Conservation (phyloP, 2,329 filamentous ascomycete species). For the Claviceps maximensis region DNA sequence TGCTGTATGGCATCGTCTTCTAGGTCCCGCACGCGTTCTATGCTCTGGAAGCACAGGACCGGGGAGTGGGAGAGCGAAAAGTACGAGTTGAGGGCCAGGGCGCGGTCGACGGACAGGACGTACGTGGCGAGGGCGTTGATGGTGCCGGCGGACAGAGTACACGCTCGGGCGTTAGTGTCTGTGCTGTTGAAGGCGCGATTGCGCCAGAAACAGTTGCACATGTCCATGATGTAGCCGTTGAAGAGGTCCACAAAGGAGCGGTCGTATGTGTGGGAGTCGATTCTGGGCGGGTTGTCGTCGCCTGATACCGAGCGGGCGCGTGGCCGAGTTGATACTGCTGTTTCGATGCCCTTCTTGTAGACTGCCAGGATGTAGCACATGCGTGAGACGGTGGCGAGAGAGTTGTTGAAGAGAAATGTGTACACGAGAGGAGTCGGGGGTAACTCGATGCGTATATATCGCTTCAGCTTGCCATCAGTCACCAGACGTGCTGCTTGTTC, state of each 20-base stretch:
- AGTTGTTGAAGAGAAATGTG: conserved; percentile 52
- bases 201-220: conserved; percentile 75
- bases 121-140: conserved; percentile 34
- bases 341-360: conserved; percentile 65
- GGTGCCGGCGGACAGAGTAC: conserved; percentile 32
- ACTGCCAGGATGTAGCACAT: conserved; percentile 54
- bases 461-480: conserved; percentile 34
- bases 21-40: conserved; percentile 38
- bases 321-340: conserved; percentile 33
- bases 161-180: conserved; percentile 50
- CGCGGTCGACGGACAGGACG: conserved; percentile 32
- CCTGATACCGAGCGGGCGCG: conserved; percentile 9
- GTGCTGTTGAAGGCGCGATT: conserved; percentile 52
- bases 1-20: conserved; percentile 40
- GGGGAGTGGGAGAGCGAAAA: conserved; percentile 50
- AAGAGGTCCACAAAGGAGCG: conserved; percentile 53
- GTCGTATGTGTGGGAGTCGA: conserved; percentile 34
- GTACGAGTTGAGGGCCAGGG: conserved; percentile 31
- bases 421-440: conserved; percentile 59
- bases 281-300: conserved; percentile 11
- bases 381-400: conserved; percentile 50
- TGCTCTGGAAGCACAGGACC: conserved; percentile 40
- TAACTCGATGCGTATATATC: conserved; percentile 50
- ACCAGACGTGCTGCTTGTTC: conserved; percentile 45
- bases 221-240: conserved; percentile 77